A percentile compares a stretch with the other conserved stretches of the same genome.
phyloP scores from a whole-genome alignment of 2,329 filamentous ascomycete genomes.

The Talaromyces verruculosus region DNA sequence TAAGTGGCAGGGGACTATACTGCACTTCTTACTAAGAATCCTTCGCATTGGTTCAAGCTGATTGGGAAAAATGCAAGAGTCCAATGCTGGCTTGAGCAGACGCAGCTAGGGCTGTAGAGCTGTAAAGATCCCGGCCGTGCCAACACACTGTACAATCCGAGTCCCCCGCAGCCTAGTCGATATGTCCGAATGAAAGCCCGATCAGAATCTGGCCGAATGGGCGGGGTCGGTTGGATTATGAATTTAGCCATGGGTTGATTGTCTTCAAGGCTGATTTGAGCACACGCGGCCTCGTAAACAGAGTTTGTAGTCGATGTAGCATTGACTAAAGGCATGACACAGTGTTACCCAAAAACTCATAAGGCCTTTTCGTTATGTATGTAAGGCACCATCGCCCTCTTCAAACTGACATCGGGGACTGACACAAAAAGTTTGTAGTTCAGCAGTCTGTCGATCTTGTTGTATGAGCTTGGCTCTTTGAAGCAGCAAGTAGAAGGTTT shows the following conservation, averaged over 20 bases:
- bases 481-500: not conserved
- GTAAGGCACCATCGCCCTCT: not conserved
- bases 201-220: not conserved
- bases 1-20: not conserved
- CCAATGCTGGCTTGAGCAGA: not conserved
- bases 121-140: conserved; percentile 1
- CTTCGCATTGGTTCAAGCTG: not conserved
- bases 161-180: not conserved
- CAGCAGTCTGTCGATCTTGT: not conserved
- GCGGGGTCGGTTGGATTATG: not conserved
- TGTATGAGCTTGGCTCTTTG: not conserved
- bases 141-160: conserved; percentile 7
- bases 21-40: not conserved
- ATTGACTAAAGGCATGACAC: not conserved
- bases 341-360: not conserved
- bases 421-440: not conserved
- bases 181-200: not conserved
- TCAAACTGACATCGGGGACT: not conserved
- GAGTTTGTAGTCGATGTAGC: not conserved
- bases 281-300: not conserved
- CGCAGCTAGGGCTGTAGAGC: not conserved
- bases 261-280: not conserved
- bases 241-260: not conserved
- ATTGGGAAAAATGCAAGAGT: not conserved
- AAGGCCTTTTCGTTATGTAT: not conserved